Evolutionary conservation across 75 land plant genomes (phyloP).

Genomic region (Sequoia sempervirens): DNA sequence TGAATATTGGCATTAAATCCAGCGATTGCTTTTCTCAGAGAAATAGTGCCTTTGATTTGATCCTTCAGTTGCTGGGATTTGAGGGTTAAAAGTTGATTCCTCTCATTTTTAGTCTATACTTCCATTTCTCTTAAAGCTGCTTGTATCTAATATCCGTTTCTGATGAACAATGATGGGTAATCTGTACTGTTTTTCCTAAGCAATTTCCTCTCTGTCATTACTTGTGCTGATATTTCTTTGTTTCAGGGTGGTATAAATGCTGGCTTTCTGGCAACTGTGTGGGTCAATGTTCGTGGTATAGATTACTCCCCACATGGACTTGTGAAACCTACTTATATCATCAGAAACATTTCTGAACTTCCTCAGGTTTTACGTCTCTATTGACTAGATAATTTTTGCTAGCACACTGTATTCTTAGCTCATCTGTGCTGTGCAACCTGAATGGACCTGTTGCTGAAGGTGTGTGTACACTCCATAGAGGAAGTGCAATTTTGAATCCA

Average conservation of each 20-base stretch:
- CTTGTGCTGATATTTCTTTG: background rate
- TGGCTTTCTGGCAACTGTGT: constrained; percentile 34
- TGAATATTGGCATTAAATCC: background rate
- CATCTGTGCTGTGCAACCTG: background rate
- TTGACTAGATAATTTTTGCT: background rate
- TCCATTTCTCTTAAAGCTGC: background rate
- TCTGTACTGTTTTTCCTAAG: background rate
- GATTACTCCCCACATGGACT: constrained; percentile 18
- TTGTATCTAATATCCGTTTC: background rate
- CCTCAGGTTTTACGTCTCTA: constrained; percentile 10
- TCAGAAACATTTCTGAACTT: constrained; percentile 24
- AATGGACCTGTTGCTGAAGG: background rate
- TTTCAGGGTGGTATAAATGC: constrained; percentile 33
- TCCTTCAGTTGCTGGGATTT: background rate
- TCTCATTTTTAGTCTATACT: background rate
- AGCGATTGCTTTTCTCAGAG: background rate
- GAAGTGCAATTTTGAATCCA: too few relatives aligned
- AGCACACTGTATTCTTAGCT: background rate
- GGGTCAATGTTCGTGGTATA: constrained; percentile 31
- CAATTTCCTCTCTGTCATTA: background rate
- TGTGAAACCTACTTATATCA: constrained; percentile 15
- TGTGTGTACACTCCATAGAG: background rate
- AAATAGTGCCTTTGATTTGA: background rate
- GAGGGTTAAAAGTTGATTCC: background rate
- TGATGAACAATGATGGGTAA: background rate